These are phyloP conservation scores for Biscogniauxia mediterranea DNA, from an alignment of 2,329 filamentous ascomycete genomes.

Conservation along the genomic window DNA sequence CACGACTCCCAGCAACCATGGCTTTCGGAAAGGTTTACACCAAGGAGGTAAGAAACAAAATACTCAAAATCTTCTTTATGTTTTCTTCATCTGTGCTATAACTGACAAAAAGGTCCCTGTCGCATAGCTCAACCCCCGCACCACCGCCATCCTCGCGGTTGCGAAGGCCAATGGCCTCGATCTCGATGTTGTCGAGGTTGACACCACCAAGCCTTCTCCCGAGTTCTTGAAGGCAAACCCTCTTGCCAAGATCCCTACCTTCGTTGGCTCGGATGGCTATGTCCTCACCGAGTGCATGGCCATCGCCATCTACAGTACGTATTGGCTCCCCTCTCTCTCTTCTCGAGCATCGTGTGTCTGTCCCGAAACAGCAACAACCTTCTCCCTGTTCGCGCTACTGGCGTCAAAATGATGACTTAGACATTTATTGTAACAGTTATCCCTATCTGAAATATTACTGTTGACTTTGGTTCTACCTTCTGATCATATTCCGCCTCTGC, in stretches of 20 bases:
- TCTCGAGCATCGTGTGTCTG: conserved; percentile 8
- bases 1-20: conserved; percentile 36
- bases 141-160: conserved; percentile 83
- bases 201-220: conserved; percentile 61
- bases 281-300: conserved; percentile 86
- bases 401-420: conserved; percentile 65
- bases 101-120: conserved; percentile 29
- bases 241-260: conserved; percentile 89
- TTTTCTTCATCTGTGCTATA: conserved; percentile 6
- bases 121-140: conserved; percentile 80
- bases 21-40: conserved; percentile 99
- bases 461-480: conserved; percentile 87
- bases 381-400: conserved; percentile 5
- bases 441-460: conserved; percentile 92
- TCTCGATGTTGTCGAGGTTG: conserved; percentile 75
- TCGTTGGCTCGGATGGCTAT: conserved; percentile 90
- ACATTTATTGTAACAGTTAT: conserved; percentile 85
- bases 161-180: conserved; percentile 98
- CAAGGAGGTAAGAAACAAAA: conserved; percentile 59
- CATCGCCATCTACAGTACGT: conserved; percentile 97
- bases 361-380: conserved; percentile 5
- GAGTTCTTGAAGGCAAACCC: conserved; percentile 86
- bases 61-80: conserved; percentile 18
- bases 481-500: conserved; percentile 50
- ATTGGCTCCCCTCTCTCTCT: conserved; percentile 15